Evolutionary conservation across 2,329 filamentous ascomycete genomes (phyloP), one percentile per base, ranked within the genome.

Genomic region (Hymenoscyphus fraxineus): DNA sequence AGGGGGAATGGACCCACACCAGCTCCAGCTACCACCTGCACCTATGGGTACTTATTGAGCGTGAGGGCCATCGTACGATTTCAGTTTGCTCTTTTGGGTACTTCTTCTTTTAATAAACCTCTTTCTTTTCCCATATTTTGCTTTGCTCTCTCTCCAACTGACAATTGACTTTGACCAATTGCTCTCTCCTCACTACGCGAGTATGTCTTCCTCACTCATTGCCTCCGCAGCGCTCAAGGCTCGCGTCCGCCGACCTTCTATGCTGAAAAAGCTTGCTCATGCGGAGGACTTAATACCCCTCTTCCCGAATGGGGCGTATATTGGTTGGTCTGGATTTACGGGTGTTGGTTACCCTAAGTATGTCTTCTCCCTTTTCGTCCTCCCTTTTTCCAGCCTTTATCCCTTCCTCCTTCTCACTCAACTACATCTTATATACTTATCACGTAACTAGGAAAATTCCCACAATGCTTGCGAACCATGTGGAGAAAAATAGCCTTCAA

Each of bases 311-410:
- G 88, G 88, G 74, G 79, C 90, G n/a, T 95, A 95, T 77, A 86
- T 96, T 72, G 93, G 92, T 73, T 96, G 92, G 92, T 92, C 88
- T 68, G 92, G 92, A 41, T 96, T 96, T 78, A 96, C 92, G 13
- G 92, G 92, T 72, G 92, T 96, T 62, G 91, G 91, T 65, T 95
- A 95, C 79, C 91, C 91, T 68, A 95, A 95, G 89, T 91, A 80
- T 72, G 85, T 80, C 16, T 44, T 22, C 5, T 56, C 16, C 35
- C 41, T 70, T n/a, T 44, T 16, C 6, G 9, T 6, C 6, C 6
- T 47, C n/a, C 44, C n/a, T n/a, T n/a, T 19, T 47, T 35, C 3
- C 7, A 35, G 7, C 32, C 44, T 9, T 10, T 9, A 16, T 47
- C 10, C 19, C n/a, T 6, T 19, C 41, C 15, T 10, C 3, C 6